These are phyloP conservation scores for Rhodofomes roseus DNA, from an alignment of 1,284 basidiomycete genomes.

Conservation along the genomic window DNA sequence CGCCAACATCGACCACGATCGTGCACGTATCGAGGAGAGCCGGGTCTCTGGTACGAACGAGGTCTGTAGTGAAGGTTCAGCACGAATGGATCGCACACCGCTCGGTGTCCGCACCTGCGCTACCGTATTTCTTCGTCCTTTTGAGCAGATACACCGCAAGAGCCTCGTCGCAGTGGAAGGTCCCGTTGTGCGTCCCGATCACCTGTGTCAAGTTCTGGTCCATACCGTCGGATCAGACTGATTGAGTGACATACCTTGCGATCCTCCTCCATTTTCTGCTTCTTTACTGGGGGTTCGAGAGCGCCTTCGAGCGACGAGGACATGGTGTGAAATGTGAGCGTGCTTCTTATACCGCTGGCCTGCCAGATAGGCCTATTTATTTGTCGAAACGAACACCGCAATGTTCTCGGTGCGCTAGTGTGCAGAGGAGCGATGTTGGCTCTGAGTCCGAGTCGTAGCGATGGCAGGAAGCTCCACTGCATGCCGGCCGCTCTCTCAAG, in stretches of 20 bases:
- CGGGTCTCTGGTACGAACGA: constrained; percentile 83
- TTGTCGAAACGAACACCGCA: neutral
- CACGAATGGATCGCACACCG: neutral
- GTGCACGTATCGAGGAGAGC: constrained; percentile 79
- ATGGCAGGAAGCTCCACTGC: constrained; percentile 7
- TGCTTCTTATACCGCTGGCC: neutral
- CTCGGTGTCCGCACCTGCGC: constrained; percentile 52
- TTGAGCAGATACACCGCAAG: constrained; percentile 90
- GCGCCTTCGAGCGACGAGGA: constrained; percentile 22
- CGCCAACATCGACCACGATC: constrained; percentile 98
- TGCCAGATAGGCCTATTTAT: constrained; percentile 1
- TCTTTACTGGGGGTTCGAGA: constrained; percentile 38
- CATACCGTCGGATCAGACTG: neutral
- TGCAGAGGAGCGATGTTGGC: constrained; percentile 7
- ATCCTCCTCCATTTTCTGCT: constrained; percentile 39
- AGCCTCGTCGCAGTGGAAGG: constrained; percentile 96
- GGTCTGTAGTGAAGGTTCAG: constrained; percentile 39
- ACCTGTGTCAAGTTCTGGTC: constrained; percentile 42
- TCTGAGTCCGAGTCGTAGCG: constrained; percentile 7
- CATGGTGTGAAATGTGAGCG: constrained; percentile 22
- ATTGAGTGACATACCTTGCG: constrained; percentile 31
- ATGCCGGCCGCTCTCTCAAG: neutral
- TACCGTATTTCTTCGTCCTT: constrained; percentile 72
- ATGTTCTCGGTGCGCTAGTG: neutral
- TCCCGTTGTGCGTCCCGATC: constrained; percentile 94